phyloP scores from a whole-genome alignment of 306 rosid species.

The Amphicarpaea edgeworthii region DNA sequence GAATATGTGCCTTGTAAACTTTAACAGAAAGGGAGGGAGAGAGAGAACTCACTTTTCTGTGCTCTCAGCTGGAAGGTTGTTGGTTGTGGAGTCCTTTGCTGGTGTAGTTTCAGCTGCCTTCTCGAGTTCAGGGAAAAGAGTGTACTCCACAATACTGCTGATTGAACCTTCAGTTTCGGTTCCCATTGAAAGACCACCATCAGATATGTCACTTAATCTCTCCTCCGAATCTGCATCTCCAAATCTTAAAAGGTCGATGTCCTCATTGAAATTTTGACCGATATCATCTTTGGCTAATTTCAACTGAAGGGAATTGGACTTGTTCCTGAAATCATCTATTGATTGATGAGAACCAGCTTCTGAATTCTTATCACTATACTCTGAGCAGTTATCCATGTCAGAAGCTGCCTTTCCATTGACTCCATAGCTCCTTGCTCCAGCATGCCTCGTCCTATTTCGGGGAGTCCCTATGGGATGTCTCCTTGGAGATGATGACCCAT shows the following conservation, averaged over 20 bases:
- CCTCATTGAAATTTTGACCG: conserved; percentile 66
- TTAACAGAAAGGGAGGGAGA: background rate
- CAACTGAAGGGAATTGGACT: conserved; percentile 53
- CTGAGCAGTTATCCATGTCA: conserved; percentile 80
- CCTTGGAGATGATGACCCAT: conserved; percentile 75
- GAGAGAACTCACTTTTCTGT: conserved; percentile 62
- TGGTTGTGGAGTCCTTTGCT: conserved; percentile 40
- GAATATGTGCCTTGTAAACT: conserved; percentile 7
- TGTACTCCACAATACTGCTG: conserved; percentile 87
- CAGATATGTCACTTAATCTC: conserved; percentile 97
- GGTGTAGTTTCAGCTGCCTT: conserved; percentile 60
- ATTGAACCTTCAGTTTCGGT: conserved; percentile 98
- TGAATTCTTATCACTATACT: conserved; percentile 79
- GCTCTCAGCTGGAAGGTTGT: conserved; percentile 49
- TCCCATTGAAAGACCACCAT: conserved; percentile 99
- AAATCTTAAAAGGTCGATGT: conserved; percentile 83
- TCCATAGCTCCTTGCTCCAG: conserved; percentile 57
- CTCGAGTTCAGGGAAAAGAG: conserved; percentile 86
- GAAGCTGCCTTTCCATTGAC: conserved; percentile 57
- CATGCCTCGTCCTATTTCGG: conserved; percentile 50
- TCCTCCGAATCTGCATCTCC: conserved; percentile 94
- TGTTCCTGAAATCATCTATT: conserved; percentile 69
- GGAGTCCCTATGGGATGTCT: conserved; percentile 67
- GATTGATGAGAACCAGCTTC: conserved; percentile 85
- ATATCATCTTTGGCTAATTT: conserved; percentile 53